These are phyloP conservation scores for Fusarium solani-melongenae DNA, from an alignment of 2,329 filamentous ascomycete species.

Conservation along the genomic window DNA sequence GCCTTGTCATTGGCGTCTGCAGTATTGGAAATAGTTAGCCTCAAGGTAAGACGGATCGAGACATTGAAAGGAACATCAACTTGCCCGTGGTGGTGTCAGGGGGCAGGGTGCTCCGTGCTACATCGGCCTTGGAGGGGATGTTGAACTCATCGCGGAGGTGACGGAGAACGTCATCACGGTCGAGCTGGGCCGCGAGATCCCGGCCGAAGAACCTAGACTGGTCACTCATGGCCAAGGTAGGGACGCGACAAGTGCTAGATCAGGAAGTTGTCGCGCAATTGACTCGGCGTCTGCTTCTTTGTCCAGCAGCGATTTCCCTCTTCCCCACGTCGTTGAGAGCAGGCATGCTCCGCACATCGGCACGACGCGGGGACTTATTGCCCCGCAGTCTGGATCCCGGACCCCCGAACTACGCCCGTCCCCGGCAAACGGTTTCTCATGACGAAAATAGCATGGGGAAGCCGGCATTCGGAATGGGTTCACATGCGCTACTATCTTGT, in stretches of 20 bases:
- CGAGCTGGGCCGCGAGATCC: slow-evolving; percentile 52
- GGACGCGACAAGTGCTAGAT: neutral
- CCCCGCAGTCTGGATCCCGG: slow-evolving; percentile 26
- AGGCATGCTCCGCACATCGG: slow-evolving; percentile 32
- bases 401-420: slow-evolving; percentile 29
- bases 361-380: slow-evolving; percentile 30
- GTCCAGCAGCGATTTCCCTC: neutral
- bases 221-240: slow-evolving; percentile 29
- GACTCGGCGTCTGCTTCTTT: neutral
- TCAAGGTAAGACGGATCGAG: neutral
- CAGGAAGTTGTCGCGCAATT: slow-evolving; percentile 12
- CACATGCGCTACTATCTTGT: neutral
- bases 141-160: slow-evolving; percentile 74
- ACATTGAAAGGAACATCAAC: neutral
- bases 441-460: slow-evolving; percentile 9
- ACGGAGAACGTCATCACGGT: slow-evolving; percentile 65
- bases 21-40: neutral
- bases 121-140: slow-evolving; percentile 66
- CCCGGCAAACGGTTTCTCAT: neutral
- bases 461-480: neutral
- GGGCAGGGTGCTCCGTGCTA: slow-evolving; percentile 43
- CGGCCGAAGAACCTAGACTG: slow-evolving; percentile 15
- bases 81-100: slow-evolving; percentile 11
- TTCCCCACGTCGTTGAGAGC: slow-evolving; percentile 14
- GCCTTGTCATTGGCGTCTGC: slow-evolving; percentile 39